phyloP scores from a whole-genome alignment of 495 filamentous ascomycete species.

The Usnea hakonensis region DNA sequence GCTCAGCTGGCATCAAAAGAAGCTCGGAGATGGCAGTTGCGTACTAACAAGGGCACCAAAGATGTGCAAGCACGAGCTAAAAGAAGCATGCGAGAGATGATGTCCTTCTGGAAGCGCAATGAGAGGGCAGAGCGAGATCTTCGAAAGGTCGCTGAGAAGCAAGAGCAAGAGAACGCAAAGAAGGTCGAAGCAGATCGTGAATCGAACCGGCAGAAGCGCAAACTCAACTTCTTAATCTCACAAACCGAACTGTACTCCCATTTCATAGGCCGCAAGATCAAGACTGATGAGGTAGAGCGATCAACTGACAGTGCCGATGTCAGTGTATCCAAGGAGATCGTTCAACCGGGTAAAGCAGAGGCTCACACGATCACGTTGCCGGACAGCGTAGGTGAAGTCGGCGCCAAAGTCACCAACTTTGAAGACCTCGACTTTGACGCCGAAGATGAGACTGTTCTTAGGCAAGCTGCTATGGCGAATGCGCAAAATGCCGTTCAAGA shows the following conservation, averaged over 20 bases:
- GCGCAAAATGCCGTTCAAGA: conserved; percentile 94
- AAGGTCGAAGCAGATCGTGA: conserved; percentile 95
- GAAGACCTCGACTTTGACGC: conserved; percentile 93
- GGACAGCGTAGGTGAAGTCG: conserved; percentile 48
- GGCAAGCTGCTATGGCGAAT: conserved; percentile 83
- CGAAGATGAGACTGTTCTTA: conserved; percentile 78
- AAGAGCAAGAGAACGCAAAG: conserved; percentile 93
- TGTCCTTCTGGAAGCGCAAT: conserved; percentile 99
- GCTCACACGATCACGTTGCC: conserved; percentile 49
- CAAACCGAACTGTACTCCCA: conserved; percentile 98
- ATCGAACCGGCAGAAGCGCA: conserved; percentile 92
- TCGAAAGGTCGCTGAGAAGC: conserved; percentile 86
- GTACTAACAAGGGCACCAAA: conserved; percentile 97
- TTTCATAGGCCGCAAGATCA: conserved; percentile 99
- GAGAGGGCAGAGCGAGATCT: conserved; percentile 94
- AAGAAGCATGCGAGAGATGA: conserved; percentile 98
- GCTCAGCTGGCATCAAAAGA: conserved; percentile 96
- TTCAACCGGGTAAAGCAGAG: conserved; percentile 38
- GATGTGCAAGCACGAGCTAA: conserved; percentile 96
- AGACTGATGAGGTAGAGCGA: conserved; percentile 85
- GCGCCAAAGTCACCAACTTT: conserved; percentile 76
- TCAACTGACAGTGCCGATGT: conserved; percentile 71
- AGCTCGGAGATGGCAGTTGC: conserved; percentile 91
- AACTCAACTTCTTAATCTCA: conserved; percentile 98
- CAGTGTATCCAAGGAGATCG: conserved; percentile 43